Evolutionary conservation across 2,329 filamentous ascomycete species (phyloP).

Genomic region (Colletotrichum aenigma): DNA sequence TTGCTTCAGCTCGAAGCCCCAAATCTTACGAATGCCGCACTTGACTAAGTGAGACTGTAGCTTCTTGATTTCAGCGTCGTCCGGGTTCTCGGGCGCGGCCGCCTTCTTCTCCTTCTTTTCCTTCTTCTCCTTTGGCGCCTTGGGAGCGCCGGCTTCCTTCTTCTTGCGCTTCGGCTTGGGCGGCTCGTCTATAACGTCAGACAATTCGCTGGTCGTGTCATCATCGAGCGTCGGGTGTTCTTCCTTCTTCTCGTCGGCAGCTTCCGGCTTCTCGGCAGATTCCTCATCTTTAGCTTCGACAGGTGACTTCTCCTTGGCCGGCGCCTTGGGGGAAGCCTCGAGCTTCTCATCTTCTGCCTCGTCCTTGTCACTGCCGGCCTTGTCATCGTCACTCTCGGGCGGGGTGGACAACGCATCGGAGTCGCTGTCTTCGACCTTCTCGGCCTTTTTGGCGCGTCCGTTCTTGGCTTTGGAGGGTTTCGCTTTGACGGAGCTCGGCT

Average conservation of each 20-base stretch:
- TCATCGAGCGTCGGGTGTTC: background rate
- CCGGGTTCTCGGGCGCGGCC: slow-evolving; percentile 63
- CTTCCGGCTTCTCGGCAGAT: background rate
- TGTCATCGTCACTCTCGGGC: slow-evolving; percentile 23
- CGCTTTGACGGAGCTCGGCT: slow-evolving; percentile 26
- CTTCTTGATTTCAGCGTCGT: slow-evolving; percentile 84
- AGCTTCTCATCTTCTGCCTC: slow-evolving; percentile 23
- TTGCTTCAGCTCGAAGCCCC: slow-evolving; percentile 82
- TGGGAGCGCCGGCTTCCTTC: slow-evolving; percentile 39
- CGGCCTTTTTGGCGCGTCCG: background rate
- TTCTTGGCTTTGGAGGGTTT: slow-evolving; percentile 19
- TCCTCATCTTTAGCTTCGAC: background rate
- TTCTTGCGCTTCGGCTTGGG: slow-evolving; percentile 64
- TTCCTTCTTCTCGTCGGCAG: slow-evolving; percentile 2
- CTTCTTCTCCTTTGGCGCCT: slow-evolving; percentile 21
- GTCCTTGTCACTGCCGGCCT: slow-evolving; percentile 15
- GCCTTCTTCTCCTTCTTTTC: slow-evolving; percentile 18
- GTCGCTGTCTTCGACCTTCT: slow-evolving; percentile 8
- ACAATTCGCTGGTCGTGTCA: slow-evolving; percentile 57
- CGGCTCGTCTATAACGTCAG: slow-evolving; percentile 77
- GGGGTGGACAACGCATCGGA: slow-evolving; percentile 7
- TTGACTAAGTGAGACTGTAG: slow-evolving; percentile 86
- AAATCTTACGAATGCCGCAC: slow-evolving; percentile 91
- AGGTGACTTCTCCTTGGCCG: background rate
- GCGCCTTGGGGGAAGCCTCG: background rate